Evolutionary conservation across 108 stramenopile species (phyloP), one percentile per base, ranked within the genome.

Genomic region (Aurantiochytrium sp.): DNA sequence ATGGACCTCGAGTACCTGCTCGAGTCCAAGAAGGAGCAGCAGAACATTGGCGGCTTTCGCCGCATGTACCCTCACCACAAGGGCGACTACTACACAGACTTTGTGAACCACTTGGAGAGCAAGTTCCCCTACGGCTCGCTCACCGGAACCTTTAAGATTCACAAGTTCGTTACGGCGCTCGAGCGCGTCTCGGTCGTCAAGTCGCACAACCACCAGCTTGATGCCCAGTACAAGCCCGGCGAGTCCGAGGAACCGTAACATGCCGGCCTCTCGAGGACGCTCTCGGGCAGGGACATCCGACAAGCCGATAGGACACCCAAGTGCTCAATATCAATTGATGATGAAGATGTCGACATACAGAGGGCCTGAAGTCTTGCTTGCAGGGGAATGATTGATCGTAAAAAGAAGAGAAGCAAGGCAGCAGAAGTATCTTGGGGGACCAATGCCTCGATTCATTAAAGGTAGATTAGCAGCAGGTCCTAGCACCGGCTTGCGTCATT

Each of bases 11-110:
- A 81, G 73, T 81, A 81, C 45, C 73, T 81, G 0, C 73, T 81
- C 27, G 73, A 81, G 73, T 81, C 42, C 42, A 81, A 81, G 30
- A 81, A 81, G 73, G 73, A 81, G 73, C 73, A 81, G 45, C 73
- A 81, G 73, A 81, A 81, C 45, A 81, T 81, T 41, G 73, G 73
- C 2, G 73, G 73, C 36, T 81, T 81, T n/a, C 73, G 73, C 45
- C 73, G 73, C 45, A 81, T 81, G 73, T 81, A 81, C 73, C 73
- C 73, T 30, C 39, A 48, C 73, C 73, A 48, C 45, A 48, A 48
- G 39, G 73, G 73, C 39, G 73, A 41, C 4, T 81, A 48, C 24
- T 81, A 81, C 73, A 81, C 73, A 12, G 45, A 81, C 73, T 81
- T 81, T 30, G 30, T 81, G n/a, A 81, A 81, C 73, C 73, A 81